Conservation (phyloP, 768 basidiomycete genomes). For the Mycena leptocephala region DNA sequence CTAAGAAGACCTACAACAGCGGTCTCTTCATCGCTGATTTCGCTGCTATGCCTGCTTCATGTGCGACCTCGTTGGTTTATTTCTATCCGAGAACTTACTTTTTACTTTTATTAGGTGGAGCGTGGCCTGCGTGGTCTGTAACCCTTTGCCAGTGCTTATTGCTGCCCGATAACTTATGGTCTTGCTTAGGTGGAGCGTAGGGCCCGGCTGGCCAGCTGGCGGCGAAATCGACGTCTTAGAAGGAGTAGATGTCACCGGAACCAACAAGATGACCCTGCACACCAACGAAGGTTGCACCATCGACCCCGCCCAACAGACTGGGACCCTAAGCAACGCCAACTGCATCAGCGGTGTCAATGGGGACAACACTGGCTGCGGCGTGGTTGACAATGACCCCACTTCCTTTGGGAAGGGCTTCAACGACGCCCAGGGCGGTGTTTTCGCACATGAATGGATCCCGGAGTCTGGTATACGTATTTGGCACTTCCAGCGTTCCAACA, state of each 20-base stretch:
- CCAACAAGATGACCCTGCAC: conserved; percentile 68
- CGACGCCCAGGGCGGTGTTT: conserved; percentile 48
- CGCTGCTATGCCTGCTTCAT: conserved; percentile 65
- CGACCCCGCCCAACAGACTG: conserved; percentile 45
- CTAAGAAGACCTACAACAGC: conserved; percentile 58
- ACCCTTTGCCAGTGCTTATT: no score
- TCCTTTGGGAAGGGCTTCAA: conserved; percentile 45
- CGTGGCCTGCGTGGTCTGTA: conserved; percentile 62
- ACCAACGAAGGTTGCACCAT: conserved; percentile 51
- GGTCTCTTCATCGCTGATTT: conserved; percentile 72
- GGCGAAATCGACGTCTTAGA: conserved; percentile 75
- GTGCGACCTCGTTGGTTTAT: conserved; percentile 52
- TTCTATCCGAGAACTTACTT: background rate
- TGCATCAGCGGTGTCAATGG: conserved; percentile 4
- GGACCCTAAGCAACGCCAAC: background rate
- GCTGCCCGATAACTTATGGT: background rate
- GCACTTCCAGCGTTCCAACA: conserved; percentile 50
- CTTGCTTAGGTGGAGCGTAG: conserved; percentile 29
- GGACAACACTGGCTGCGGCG: conserved; percentile 50
- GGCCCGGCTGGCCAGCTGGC: conserved; percentile 46
- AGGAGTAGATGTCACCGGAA: conserved; percentile 61
- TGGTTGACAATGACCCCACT: conserved; percentile 42
- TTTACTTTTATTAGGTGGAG: no score
- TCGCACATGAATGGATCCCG: conserved; percentile 51
- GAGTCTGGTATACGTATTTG: conserved; percentile 51